A percentile compares a stretch with the other conserved stretches of the same genome.
phyloP scores from a whole-genome alignment of 768 basidiomycete species.

The Podaxis rugospora region DNA sequence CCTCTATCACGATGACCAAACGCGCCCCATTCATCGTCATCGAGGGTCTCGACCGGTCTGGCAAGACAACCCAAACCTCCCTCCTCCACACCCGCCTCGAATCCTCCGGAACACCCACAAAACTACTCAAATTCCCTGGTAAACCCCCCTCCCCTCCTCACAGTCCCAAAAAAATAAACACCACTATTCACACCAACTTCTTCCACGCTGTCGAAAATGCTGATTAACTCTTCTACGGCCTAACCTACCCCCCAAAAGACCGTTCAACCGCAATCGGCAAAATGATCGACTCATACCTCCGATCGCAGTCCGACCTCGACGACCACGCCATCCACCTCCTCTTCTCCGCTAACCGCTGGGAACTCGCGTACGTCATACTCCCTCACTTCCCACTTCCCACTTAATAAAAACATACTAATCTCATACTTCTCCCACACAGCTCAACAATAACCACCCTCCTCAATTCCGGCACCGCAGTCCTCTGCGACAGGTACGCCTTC shows the following conservation, averaged over 20 bases:
- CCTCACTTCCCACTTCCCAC: not conserved
- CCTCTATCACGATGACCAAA: constrained; percentile 1
- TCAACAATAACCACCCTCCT: constrained; percentile 59
- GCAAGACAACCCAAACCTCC: constrained; percentile 86
- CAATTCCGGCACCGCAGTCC: constrained; percentile 58
- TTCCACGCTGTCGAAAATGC: not conserved
- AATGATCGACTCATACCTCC: constrained; percentile 92
- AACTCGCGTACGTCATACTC: constrained; percentile 60
- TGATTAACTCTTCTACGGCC: not conserved
- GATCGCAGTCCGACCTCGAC: constrained; percentile 80
- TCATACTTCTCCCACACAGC: constrained; percentile 27
- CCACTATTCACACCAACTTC: not conserved
- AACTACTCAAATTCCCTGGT: constrained; percentile 90
- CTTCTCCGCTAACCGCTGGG: constrained; percentile 98
- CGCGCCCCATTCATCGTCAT: constrained; percentile 87
- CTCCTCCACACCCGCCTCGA: constrained; percentile 54
- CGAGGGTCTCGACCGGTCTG: constrained; percentile 94
- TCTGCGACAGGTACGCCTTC: constrained; percentile 95
- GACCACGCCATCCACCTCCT: constrained; percentile 90
- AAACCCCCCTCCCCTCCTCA: constrained; percentile 14
- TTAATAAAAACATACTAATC: not conserved
- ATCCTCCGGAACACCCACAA: constrained; percentile 37
- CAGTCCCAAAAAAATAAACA: not conserved
- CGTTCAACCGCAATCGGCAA: constrained; percentile 86
- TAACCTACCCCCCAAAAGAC: constrained; percentile 42